phyloP scores from a whole-genome alignment of 176 grass and related monocot species.

The Tuctoria greenei region DNA sequence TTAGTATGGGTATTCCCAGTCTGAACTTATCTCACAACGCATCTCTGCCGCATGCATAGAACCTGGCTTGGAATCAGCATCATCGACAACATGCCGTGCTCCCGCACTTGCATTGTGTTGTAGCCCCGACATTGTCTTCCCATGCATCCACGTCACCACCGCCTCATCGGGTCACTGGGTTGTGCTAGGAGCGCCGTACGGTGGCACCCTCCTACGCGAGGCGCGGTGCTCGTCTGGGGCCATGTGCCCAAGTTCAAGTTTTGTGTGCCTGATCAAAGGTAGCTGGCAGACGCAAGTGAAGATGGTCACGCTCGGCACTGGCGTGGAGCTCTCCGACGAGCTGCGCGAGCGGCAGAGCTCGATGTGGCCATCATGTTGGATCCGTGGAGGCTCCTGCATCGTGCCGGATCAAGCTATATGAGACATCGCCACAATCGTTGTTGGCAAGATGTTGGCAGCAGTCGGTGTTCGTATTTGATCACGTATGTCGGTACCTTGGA shows the following conservation, averaged over 20 bases:
- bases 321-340: conserved; percentile 13
- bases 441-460: not conserved
- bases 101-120: not conserved
- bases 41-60: not conserved
- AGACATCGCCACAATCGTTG: not conserved
- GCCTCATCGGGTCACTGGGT: not conserved
- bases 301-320: conserved; percentile 18
- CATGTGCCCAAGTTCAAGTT: conserved; percentile 5
- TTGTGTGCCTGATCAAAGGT: not conserved
- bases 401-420: conserved; percentile 23
- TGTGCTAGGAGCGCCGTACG: not conserved
- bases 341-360: not conserved
- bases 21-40: too few species aligned
- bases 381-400: not conserved
- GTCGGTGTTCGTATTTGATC: too few species aligned
- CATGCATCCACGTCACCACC: not conserved
- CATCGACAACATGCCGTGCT: not conserved
- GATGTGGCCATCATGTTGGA: conserved; percentile 13
- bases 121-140: not conserved
- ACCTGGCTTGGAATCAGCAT: not conserved
- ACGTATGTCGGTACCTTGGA: too few species aligned
- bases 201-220: not conserved
- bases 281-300: not conserved
- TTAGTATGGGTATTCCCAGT: too few species aligned
- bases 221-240: conserved; percentile 24